Conservation (phyloP, 2,329 filamentous ascomycete species). For the Penicillium sp. region DNA sequence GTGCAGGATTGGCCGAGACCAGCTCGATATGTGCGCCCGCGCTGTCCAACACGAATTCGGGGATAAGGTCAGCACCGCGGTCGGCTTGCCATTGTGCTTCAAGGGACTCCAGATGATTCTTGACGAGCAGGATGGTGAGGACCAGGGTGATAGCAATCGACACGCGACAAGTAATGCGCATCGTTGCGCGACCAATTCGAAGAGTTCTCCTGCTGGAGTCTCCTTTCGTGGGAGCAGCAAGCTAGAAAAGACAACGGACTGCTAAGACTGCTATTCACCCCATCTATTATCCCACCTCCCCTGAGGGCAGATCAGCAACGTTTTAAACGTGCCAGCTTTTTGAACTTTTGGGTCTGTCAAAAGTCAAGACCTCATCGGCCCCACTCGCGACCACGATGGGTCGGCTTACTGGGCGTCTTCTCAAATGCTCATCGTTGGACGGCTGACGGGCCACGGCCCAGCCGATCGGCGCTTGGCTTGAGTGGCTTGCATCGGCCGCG, state of each 20-base stretch:
- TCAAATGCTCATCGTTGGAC: neutral
- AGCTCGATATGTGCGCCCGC: constrained; percentile 23
- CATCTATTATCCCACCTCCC: neutral
- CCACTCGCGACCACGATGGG: neutral
- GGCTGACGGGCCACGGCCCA: constrained; percentile 7
- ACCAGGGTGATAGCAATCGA: constrained; percentile 20
- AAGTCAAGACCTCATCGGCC: neutral
- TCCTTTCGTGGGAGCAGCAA: neutral
- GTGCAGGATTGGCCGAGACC: constrained; percentile 17
- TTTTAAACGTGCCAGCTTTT: constrained; percentile 8
- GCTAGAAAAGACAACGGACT: neutral
- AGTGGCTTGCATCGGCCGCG: constrained; percentile 1
- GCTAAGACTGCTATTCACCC: too few species aligned
- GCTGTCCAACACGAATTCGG: constrained; percentile 10
- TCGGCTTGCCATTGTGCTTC: constrained; percentile 15
- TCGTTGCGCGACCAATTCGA: constrained; percentile 5
- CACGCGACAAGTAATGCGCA: constrained; percentile 20
- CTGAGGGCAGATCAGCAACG: constrained; percentile 1
- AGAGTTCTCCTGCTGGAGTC: neutral
- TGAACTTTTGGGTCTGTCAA: neutral
- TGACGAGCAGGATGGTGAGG: constrained; percentile 21
- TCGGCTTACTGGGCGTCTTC: neutral
- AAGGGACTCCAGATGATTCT: constrained; percentile 21
- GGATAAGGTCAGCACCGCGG: neutral
- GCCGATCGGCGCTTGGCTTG: constrained; percentile 4